A percentile compares a stretch with the other conserved stretches of the same genome.
Evolutionary conservation across 1,139 yeast genomes (phyloP).

Genomic region (Sugiyamaella xylanicola): DNA sequence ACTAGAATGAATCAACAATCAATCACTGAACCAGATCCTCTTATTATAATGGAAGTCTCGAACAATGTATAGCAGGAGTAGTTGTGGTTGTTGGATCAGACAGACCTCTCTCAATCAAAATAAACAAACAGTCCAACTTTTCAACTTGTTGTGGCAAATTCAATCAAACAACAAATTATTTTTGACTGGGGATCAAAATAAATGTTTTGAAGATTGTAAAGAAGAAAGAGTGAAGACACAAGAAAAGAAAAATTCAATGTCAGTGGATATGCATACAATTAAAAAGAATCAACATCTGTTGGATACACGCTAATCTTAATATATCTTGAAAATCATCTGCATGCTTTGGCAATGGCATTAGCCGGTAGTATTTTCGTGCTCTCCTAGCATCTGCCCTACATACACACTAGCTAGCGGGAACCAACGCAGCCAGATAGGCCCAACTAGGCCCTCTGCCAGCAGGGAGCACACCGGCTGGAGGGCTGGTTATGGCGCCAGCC

Average conservation of each 20-base stretch:
- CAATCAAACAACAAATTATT: constrained; percentile 3
- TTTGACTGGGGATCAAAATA: not conserved
- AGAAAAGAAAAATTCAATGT: constrained; percentile 17
- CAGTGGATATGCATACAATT: constrained; percentile 16
- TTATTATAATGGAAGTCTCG: not conserved
- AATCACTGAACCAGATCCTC: not conserved
- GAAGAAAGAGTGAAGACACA: constrained; percentile 2
- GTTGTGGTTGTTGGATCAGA: not conserved
- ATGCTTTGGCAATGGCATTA: not conserved
- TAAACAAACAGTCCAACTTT: not conserved
- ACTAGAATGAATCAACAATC: not conserved
- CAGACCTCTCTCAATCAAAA: not conserved
- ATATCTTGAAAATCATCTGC: not conserved
- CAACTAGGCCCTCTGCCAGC: no score
- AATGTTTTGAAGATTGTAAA: constrained; percentile 4
- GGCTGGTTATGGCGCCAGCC: not conserved
- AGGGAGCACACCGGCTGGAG: no score
- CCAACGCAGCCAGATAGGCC: no score
- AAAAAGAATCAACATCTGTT: constrained; percentile 10
- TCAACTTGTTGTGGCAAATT: constrained; percentile 2
- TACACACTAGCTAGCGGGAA: not conserved
- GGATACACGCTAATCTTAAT: not conserved
- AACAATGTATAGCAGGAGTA: not conserved
- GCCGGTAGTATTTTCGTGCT: no score
- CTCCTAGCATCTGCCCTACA: no score